Conservation (phyloP, 169 alveolate genomes). For the Cytauxzoon felis region DNA sequence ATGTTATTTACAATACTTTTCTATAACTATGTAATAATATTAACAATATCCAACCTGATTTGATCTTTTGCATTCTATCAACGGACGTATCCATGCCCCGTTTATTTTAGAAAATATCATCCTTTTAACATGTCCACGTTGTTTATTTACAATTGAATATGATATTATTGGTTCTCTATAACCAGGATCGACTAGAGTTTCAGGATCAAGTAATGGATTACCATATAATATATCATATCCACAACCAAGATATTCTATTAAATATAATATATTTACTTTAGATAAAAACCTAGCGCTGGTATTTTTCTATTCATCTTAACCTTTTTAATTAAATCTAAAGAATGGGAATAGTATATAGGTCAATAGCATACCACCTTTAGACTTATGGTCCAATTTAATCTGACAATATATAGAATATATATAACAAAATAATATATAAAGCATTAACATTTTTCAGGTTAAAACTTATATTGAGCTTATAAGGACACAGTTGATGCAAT, state of each 20-base stretch:
- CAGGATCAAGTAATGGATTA: conserved; percentile 78
- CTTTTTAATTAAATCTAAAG: conserved; percentile 8
- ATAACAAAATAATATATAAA: not conserved
- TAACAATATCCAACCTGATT: conserved; percentile 1
- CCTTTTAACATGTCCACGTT: conserved; percentile 3
- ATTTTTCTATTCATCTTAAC: conserved; percentile 28
- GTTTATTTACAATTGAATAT: conserved; percentile 33
- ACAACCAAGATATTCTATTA: conserved; percentile 72
- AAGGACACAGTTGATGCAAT: not conserved
- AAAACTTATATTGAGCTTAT: not conserved
- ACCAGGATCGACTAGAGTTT: conserved; percentile 78
- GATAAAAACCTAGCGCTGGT: conserved; percentile 51
- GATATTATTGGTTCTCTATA: conserved; percentile 74
- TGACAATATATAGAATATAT: not conserved
- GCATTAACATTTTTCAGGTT: not conserved
- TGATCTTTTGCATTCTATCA: conserved; percentile 39
- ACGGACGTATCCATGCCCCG: conserved; percentile 60
- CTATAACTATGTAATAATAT: conserved; percentile 1
- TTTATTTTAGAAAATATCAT: conserved; percentile 14
- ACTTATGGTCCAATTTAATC: not conserved
- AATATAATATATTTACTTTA: not conserved
- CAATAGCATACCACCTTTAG: not conserved
- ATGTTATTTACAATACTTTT: conserved; percentile 32
- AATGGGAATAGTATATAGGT: not conserved
- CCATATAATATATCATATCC: conserved; percentile 81